These are phyloP conservation scores for Diplodia corticola DNA, from an alignment of 2,329 filamentous ascomycete genomes.

Conservation along the genomic window DNA sequence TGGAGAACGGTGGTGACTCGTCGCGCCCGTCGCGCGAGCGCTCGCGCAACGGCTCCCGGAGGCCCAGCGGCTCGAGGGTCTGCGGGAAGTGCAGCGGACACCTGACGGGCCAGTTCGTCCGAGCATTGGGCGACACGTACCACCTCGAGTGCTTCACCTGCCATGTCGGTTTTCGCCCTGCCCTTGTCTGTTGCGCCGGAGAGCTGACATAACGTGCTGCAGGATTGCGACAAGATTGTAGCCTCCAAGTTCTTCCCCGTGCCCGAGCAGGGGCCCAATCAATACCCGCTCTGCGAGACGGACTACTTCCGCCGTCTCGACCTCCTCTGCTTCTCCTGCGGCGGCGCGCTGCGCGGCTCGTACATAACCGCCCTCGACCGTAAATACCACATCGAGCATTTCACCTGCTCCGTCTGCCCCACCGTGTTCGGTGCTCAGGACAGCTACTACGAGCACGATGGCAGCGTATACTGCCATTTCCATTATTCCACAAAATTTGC, in stretches of 20 bases:
- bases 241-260: conserved; percentile 99
- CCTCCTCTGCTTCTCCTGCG: conserved; percentile 87
- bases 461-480: conserved; percentile 95
- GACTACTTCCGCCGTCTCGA: conserved; percentile 95
- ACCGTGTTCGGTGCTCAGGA: conserved; percentile 98
- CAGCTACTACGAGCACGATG: conserved; percentile 98
- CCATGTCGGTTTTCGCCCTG: conserved; percentile 62
- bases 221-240: conserved; percentile 97
- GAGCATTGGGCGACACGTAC: conserved; percentile 89
- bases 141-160: conserved; percentile 98
- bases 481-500: conserved; percentile 98
- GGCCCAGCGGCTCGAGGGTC: conserved; percentile 41
- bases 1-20: conserved; percentile 32
- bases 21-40: conserved; percentile 33
- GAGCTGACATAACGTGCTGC: conserved; percentile 24
- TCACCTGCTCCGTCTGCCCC: conserved; percentile 94
- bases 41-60: conserved; percentile 34
- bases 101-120: conserved; percentile 92
- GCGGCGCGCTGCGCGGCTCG: conserved; percentile 87
- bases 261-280: conserved; percentile 82
- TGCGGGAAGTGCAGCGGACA: conserved; percentile 85
- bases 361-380: conserved; percentile 97
- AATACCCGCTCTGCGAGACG: conserved; percentile 95
- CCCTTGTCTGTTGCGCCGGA: not conserved
- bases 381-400: conserved; percentile 99